A percentile compares a stretch with the other conserved stretches of the same genome.
Conservation (phyloP, 2,329 filamentous ascomycete genomes). For the Fusarium albosuccineum region DNA sequence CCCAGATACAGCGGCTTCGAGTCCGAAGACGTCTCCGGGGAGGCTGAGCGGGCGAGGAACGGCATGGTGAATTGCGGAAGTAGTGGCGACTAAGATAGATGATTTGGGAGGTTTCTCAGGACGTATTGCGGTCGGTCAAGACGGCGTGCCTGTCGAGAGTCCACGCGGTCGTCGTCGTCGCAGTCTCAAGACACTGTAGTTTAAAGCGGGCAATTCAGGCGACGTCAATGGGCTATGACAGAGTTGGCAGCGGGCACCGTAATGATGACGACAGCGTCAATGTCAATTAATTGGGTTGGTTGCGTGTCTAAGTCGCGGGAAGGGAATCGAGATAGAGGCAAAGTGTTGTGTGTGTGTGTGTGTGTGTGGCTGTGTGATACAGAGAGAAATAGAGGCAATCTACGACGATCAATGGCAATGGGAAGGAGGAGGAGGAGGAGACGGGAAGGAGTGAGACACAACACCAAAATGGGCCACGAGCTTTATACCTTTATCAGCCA, state of each 20-base stretch:
- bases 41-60: slow-evolving; percentile 20
- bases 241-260: not conserved
- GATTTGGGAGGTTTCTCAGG: not conserved
- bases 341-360: slow-evolving; percentile 7
- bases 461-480: slow-evolving; percentile 7
- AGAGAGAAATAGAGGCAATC: not conserved
- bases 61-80: slow-evolving; percentile 27
- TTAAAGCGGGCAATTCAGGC: slow-evolving; percentile 2
- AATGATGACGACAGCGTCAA: slow-evolving; percentile 30
- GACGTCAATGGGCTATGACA: slow-evolving; percentile 19
- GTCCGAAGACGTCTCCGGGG: slow-evolving; percentile 29
- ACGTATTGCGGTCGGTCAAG: slow-evolving; percentile 8
- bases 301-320: not conserved
- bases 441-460: not conserved
- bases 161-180: slow-evolving; percentile 1
- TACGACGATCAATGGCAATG: slow-evolving; percentile 16
- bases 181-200: not conserved
- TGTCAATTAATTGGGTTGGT: slow-evolving; percentile 17
- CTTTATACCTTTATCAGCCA: slow-evolving; percentile 13
- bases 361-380: not conserved
- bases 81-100: not conserved
- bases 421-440: not conserved
- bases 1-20: slow-evolving; percentile 81
- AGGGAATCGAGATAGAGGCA: slow-evolving; percentile 3
- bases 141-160: slow-evolving; percentile 16